These are phyloP conservation scores for Tulasnella sp. DNA, from an alignment of 768 basidiomycete species.

Conservation along the genomic window DNA sequence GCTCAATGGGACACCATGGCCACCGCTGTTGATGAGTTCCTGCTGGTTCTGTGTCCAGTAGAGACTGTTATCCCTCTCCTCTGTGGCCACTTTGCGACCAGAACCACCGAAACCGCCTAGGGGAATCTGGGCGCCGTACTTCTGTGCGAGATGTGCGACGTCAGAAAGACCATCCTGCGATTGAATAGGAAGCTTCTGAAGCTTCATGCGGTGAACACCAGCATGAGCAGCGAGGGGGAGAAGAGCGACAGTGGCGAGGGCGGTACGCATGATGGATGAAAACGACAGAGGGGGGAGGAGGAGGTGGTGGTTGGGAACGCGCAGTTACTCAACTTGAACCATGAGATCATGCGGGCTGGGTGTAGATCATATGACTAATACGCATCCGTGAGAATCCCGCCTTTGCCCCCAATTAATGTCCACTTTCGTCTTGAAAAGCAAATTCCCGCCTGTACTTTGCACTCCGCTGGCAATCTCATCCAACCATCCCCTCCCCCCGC, in stretches of 20 bases:
- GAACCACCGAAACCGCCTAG: slow-evolving; percentile 70
- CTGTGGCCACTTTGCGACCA: slow-evolving; percentile 52
- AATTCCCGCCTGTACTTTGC: neutral
- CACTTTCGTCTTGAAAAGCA: neutral
- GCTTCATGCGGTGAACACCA: slow-evolving; percentile 78
- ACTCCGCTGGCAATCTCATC: neutral
- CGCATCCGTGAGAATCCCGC: neutral
- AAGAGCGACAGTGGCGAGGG: slow-evolving; percentile 28
- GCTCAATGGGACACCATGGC: slow-evolving; percentile 81
- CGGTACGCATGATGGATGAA: slow-evolving; percentile 25
- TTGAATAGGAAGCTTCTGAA: slow-evolving; percentile 69
- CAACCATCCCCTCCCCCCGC: neutral
- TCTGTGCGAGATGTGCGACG: slow-evolving; percentile 80
- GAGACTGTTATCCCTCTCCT: slow-evolving; percentile 52
- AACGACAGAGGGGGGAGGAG: slow-evolving; percentile 17
- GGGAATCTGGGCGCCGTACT: slow-evolving; percentile 75
- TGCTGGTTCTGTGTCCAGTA: slow-evolving; percentile 73
- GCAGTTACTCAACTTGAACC: neutral
- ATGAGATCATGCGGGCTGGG: slow-evolving; percentile 3
- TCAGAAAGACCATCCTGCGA: slow-evolving; percentile 56
- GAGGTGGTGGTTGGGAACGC: neutral
- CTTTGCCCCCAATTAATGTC: neutral
- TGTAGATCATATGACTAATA: neutral
- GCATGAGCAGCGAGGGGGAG: slow-evolving; percentile 46
- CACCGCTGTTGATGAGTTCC: slow-evolving; percentile 54